Evolutionary conservation across 148 eudicot species (phyloP), one percentile per base, ranked within the genome.

Genomic region (Rhododendron kiyosumense): DNA sequence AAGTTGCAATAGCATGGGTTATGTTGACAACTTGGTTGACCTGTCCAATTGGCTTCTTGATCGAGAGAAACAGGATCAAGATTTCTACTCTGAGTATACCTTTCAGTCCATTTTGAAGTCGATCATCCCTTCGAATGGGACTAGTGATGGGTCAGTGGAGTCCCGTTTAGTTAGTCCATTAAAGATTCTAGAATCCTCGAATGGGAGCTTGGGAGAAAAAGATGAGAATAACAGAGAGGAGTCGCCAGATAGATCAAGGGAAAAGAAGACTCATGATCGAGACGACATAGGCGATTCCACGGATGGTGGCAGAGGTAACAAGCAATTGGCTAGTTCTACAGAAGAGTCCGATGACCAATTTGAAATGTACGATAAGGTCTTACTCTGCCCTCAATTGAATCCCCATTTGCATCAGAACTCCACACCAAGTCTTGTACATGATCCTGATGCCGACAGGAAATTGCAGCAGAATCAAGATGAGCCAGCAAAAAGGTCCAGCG

Each of bases 301-400:
- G 45, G 88, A 88, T 49, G 43, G 24, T 6, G 78, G 24, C 24
- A 87, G 91, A 82, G 88, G 88, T 76, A 91, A 81, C 85, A 93
- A 93, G 89, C 91, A 88, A 13, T 73, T 90, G 73, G 92, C 91
- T 15, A 82, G 91, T 59, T 38, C 84, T 57, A 80, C 84, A 84
- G 90, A 89, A 41, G 92, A 88, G 32, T 86, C 30, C 49, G 34
- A 89, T 71, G 90, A 89, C 38, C 84, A 86, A 76, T 81, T 88
- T 88, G 88, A 87, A 49, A 79, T 90, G 81, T 91, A 82, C 59
- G 94, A 92, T 80, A 90, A 89, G 83, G 78, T 91, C 61, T 30
- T 92, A 20, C 86, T 92, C 22, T 87, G 91, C 52, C 36, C 59
- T 45, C 7, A 0, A 12, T 41, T 83, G 57, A 67, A 41, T 26